Base-by-base conservation (phyloP, 2,329 filamentous ascomycete species). In the Botrytis pseudocinerea region DNA sequence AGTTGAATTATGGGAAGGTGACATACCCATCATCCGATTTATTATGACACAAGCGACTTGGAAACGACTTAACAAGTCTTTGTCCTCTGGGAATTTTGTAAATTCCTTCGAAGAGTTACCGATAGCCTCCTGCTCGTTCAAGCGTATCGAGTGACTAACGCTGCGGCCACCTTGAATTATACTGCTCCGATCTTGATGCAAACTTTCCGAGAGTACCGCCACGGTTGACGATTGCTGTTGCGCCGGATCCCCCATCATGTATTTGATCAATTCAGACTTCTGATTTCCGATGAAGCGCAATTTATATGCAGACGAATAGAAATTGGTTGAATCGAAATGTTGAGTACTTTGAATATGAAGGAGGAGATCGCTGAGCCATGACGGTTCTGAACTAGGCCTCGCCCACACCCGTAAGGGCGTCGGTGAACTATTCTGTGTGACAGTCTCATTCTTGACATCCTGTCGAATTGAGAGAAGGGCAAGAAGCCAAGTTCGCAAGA, bases 11-110 rank as follows among this genome's bases (percentile, higher is more conserved):
- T 12, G 6, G 12, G 14, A 12, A 20, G 20, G 25, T 18, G 16
- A 16, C 63, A 38, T 69, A 72, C 63, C 70, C 54, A 72, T 72
- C 70, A 72, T 72, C 7, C 70, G 70, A 60, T 72, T 72, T 10
- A 44, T 64, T 60, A 69, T 72, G 22, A 72, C 60, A 32, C 62
- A 69, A 20, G 57, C 44, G 5, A 72, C 70, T 38, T 72, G 70
- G 20, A 72, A 72, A 12, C 70, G 70, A 57, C n/a, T 69, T 18
- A 72, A 48, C 35, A 72, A 68, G 61, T 72, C 63, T 32, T 38
- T 35, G 16, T 69, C 54, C 35, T 48, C 51, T 14, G 70, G 63
- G 10, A 40, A 40, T 7, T 69, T 61, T 2, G 62, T 72, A 18
- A 60, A 61, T 59, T 72, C 70, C 2, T 72, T 72, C 28, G 62